Evolutionary conservation across 495 filamentous ascomycete species (phyloP).

Genomic region (Hypoxylon intermedium): DNA sequence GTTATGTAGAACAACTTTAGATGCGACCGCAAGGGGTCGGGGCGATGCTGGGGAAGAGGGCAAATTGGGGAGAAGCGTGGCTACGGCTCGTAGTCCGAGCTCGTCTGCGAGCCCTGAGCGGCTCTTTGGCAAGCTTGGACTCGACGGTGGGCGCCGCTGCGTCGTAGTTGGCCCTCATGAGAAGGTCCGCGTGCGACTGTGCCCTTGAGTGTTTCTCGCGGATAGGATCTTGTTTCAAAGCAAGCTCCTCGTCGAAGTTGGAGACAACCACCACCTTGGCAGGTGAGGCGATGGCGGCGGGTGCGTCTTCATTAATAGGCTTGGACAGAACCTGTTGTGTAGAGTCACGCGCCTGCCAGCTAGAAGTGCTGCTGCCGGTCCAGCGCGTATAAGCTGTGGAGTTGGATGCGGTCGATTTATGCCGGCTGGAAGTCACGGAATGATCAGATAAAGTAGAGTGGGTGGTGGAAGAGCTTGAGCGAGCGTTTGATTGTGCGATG

Average conservation of each 20-base stretch:
- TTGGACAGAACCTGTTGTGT: conserved; percentile 17
- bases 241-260: conserved; percentile 1
- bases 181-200: conserved; percentile 36
- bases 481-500: conserved; percentile 36
- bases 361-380: conserved; percentile 53
- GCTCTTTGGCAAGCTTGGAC: conserved; percentile 20
- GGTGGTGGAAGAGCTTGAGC: conserved; percentile 56
- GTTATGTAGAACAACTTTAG: neutral
- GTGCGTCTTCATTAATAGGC: conserved; percentile 14
- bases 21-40: conserved; percentile 20
- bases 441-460: conserved; percentile 41
- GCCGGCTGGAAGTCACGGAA: conserved; percentile 47
- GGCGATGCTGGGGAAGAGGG: conserved; percentile 35
- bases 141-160: conserved; percentile 9
- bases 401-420: conserved; percentile 52
- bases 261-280: neutral
- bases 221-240: conserved; percentile 11
- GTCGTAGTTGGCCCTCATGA: conserved; percentile 27
- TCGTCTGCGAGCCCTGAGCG: conserved; percentile 35
- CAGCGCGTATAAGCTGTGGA: conserved; percentile 53
- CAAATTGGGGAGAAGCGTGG: conserved; percentile 39
- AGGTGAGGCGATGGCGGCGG: conserved; percentile 5
- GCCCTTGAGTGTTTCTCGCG: conserved; percentile 37
- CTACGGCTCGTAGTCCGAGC: conserved; percentile 42
- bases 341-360: conserved; percentile 35